Percentiles rank a stretch among this genome's conserved stretches.
Evolutionary conservation across 2,329 filamentous ascomycete genomes (phyloP).

Genomic region (Fusarium sp.): DNA sequence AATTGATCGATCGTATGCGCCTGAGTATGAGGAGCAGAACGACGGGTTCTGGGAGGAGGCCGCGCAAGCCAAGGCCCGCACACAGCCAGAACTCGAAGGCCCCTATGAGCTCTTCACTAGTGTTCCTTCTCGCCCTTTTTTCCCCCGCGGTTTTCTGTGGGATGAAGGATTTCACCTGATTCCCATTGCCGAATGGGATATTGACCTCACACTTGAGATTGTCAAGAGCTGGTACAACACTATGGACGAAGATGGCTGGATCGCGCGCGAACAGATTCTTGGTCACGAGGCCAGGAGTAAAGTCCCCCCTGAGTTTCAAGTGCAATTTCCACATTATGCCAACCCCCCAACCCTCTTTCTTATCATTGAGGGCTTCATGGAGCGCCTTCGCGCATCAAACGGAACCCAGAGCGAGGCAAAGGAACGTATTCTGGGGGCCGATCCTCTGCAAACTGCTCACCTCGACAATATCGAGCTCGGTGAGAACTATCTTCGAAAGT

Average conservation of each 20-base stretch:
- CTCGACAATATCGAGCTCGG: constrained; percentile 74
- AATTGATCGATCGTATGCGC: constrained; percentile 89
- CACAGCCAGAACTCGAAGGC: constrained; percentile 75
- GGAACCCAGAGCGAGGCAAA: constrained; percentile 55
- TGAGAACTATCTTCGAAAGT: constrained; percentile 74
- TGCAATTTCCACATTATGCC: constrained; percentile 96
- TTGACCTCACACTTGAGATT: constrained; percentile 86
- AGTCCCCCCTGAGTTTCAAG: constrained; percentile 90
- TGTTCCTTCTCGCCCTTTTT: constrained; percentile 93
- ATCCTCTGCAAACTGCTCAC: constrained; percentile 68
- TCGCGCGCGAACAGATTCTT: constrained; percentile 93
- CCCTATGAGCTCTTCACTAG: constrained; percentile 91
- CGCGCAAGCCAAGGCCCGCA: constrained; percentile 77
- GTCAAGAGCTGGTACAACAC: constrained; percentile 95
- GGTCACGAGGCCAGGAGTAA: constrained; percentile 93
- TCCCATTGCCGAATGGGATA: constrained; percentile 92
- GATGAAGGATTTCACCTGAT: constrained; percentile 97
- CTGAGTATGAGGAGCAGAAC: constrained; percentile 93
- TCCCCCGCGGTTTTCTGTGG: constrained; percentile 96
- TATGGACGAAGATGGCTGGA: constrained; percentile 98
- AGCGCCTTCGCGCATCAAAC: constrained; percentile 72
- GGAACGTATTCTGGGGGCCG: constrained; percentile 54
- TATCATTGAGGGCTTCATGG: constrained; percentile 83
- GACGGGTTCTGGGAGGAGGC: constrained; percentile 97
- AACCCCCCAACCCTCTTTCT: constrained; percentile 97